These are phyloP conservation scores for Tylopilus orsonianus DNA, from an alignment of 1,284 basidiomycete genomes.

Conservation along the genomic window DNA sequence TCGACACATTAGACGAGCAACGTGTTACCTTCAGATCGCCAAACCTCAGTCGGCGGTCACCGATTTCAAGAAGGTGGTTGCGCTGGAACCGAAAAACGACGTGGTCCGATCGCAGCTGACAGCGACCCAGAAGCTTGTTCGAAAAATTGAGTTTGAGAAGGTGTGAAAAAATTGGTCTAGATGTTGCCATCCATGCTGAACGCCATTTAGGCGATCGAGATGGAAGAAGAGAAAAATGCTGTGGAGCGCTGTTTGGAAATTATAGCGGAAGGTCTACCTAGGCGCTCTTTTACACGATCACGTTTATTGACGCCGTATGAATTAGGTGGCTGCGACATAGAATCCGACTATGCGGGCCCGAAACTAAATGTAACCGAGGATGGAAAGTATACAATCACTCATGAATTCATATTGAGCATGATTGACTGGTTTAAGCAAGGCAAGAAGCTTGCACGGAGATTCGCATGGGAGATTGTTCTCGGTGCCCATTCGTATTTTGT, in stretches of 20 bases:
- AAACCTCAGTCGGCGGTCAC: slow-evolving; percentile 81
- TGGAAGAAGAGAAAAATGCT: slow-evolving; percentile 81
- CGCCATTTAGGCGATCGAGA: slow-evolving; percentile 75
- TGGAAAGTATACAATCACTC: slow-evolving; percentile 71
- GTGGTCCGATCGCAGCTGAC: slow-evolving; percentile 79
- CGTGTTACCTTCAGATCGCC: slow-evolving; percentile 88
- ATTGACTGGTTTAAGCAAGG: slow-evolving; percentile 91
- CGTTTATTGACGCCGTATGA: slow-evolving; percentile 4
- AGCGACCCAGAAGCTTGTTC: slow-evolving; percentile 87
- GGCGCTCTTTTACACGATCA: background rate
- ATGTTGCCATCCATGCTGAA: background rate
- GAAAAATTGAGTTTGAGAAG: slow-evolving; percentile 88
- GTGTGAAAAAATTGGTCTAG: slow-evolving; percentile 37
- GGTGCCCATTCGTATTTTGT: slow-evolving; percentile 79
- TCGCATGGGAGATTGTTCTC: slow-evolving; percentile 95
- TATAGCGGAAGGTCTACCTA: slow-evolving; percentile 67
- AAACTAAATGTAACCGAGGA: slow-evolving; percentile 52
- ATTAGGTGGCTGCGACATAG: slow-evolving; percentile 71
- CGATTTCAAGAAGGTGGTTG: slow-evolving; percentile 85
- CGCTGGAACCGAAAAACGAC: slow-evolving; percentile 88
- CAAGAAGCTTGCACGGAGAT: slow-evolving; percentile 81
- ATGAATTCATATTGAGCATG: slow-evolving; percentile 84
- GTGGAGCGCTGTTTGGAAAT: slow-evolving; percentile 74
- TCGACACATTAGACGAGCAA: slow-evolving; percentile 66
- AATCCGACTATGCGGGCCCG: slow-evolving; percentile 69